Percentiles rank a stretch among this genome's conserved stretches.
Conservation (phyloP, 2,329 filamentous ascomycete genomes). For the Tolypocladium guangdongense region DNA sequence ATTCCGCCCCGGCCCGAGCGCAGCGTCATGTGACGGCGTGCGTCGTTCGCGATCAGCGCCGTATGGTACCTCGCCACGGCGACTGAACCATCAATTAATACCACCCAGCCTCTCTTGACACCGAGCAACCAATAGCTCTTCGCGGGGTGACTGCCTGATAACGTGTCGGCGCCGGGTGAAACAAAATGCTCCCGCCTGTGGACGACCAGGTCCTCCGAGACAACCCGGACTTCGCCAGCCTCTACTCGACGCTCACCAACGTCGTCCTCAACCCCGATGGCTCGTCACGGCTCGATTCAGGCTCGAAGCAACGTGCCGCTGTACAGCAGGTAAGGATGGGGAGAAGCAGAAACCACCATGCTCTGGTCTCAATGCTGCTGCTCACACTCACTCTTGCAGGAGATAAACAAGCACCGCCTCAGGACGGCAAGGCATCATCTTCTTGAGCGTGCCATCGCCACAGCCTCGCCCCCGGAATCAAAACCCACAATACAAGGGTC, state of each 20-base stretch:
- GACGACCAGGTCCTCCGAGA: conserved; percentile 41
- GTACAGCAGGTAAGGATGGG: conserved; percentile 33
- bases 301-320: conserved; percentile 36
- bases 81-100: background rate
- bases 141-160: background rate
- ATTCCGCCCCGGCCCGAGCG: conserved; percentile 2
- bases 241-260: conserved; percentile 44
- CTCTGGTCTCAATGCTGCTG: background rate
- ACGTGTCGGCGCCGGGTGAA: background rate
- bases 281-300: conserved; percentile 41
- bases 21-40: conserved; percentile 25
- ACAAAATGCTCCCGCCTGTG: conserved; percentile 45
- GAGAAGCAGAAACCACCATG: background rate
- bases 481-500: conserved; percentile 3
- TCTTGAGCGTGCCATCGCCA: conserved; percentile 37
- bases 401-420: conserved; percentile 37
- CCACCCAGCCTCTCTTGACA: background rate
- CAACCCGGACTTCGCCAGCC: conserved; percentile 49
- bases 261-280: conserved; percentile 46
- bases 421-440: conserved; percentile 38
- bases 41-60: conserved; percentile 14
- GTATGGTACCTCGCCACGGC: too few relatives aligned
- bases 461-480: conserved; percentile 23
- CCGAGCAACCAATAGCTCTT: background rate
- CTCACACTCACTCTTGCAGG: conserved; percentile 19